These are phyloP conservation scores for Oldenlandia corymbosa DNA, from an alignment of 257 asterid species.

Conservation along the genomic window DNA sequence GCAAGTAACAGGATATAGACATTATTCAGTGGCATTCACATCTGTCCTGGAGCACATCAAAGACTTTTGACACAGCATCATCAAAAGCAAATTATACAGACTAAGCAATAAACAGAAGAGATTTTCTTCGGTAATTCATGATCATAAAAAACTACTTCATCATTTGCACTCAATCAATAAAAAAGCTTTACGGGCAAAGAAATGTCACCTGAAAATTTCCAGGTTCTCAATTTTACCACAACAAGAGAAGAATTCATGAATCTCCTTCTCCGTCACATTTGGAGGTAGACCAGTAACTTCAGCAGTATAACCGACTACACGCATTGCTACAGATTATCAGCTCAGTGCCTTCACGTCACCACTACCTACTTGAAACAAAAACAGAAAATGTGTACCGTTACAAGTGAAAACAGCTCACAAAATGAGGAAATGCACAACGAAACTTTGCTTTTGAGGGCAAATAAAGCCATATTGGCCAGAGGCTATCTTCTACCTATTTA, in stretches of 20 bases:
- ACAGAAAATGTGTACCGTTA: not conserved
- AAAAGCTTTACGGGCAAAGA: not conserved
- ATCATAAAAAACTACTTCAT: slow-evolving; percentile 3
- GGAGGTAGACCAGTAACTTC: slow-evolving; percentile 59
- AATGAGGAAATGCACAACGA: no score
- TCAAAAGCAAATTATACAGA: not conserved
- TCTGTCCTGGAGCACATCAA: not conserved
- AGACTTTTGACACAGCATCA: not conserved
- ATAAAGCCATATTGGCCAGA: no score
- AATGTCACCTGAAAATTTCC: slow-evolving; percentile 40
- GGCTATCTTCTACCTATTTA: no score
- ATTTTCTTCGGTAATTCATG: not conserved
- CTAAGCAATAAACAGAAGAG: not conserved
- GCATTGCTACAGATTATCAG: slow-evolving; percentile 23
- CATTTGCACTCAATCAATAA: not conserved
- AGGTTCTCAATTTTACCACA: slow-evolving; percentile 48
- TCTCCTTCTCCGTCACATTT: slow-evolving; percentile 36
- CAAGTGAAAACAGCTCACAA: not conserved
- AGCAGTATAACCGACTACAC: slow-evolving; percentile 30
- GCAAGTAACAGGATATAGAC: not conserved
- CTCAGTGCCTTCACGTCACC: not conserved
- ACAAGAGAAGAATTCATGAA: slow-evolving; percentile 46
- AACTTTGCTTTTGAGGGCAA: no score
- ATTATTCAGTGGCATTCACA: not conserved
- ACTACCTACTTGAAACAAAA: slow-evolving; percentile 15